These are phyloP conservation scores for Boletus tylopilopsis DNA, from an alignment of 768 basidiomycete genomes.

Conservation along the genomic window DNA sequence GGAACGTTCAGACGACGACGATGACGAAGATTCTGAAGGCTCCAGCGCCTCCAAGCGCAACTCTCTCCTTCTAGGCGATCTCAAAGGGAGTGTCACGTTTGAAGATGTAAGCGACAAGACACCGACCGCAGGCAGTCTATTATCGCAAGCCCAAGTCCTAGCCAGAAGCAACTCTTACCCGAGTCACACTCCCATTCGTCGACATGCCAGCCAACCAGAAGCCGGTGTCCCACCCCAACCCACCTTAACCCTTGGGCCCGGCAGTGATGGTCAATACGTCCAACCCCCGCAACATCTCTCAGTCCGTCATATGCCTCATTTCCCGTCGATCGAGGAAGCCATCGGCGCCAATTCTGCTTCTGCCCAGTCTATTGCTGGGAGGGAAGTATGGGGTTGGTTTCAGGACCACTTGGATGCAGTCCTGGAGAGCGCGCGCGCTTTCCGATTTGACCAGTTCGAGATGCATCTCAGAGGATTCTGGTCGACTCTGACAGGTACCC, in stretches of 20 bases:
- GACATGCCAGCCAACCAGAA: conserved; percentile 59
- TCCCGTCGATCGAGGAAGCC: conserved; percentile 85
- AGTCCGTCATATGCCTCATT: conserved; percentile 73
- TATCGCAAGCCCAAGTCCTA: conserved; percentile 70
- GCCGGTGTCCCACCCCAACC: conserved; percentile 50
- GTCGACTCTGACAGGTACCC: conserved; percentile 66
- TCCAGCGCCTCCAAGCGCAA: conserved; percentile 73
- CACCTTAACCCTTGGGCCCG: conserved; percentile 52
- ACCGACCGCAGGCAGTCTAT: conserved; percentile 71
- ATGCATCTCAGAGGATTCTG: conserved; percentile 85
- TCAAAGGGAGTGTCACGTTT: conserved; percentile 52
- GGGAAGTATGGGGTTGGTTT: conserved; percentile 91
- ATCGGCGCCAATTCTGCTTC: conserved; percentile 71
- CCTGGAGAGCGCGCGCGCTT: conserved; percentile 69
- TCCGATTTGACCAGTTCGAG: conserved; percentile 88
- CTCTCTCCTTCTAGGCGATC: conserved; percentile 64
- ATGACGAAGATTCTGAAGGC: conserved; percentile 83
- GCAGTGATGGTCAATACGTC: conserved; percentile 42
- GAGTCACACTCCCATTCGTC: conserved; percentile 71
- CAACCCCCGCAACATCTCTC: conserved; percentile 51
- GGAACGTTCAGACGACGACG: conserved; percentile 78
- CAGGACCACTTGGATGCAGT: conserved; percentile 85
- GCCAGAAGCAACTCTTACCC: conserved; percentile 59
- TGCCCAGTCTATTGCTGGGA: conserved; percentile 71
- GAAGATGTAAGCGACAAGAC: conserved; percentile 82